Evolutionary conservation across 306 rosid genomes (phyloP), one percentile per base, ranked within the genome.

Genomic region (Dicorynia guianensis): DNA sequence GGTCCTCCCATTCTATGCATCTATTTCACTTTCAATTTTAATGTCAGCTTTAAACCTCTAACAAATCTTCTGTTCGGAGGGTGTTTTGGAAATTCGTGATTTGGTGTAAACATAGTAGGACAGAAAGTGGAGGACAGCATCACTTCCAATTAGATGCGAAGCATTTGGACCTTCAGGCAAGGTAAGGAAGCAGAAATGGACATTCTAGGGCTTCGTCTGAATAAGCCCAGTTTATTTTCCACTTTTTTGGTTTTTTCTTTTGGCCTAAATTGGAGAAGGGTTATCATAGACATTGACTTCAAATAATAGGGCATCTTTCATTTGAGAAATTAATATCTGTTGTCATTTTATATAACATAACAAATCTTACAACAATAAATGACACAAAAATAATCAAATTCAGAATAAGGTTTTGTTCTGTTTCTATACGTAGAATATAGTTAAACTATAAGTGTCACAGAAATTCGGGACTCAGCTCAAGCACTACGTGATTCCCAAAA

Each of bases 1-100:
- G 67, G 77, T 72, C 66, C 90, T 18, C 47, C 82, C 88, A 81
- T 86, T 80, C 79, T 64, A 61, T 12, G 46, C 5, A 48, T 30
- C 33, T 8, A 49, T 34, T 34, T 15, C 69, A 17, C n/a, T 34
- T n/a, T 38, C 46, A 48, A 9, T 14, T 47, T n/a, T 36, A 30
- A 56, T 6, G 6, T 19, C 40, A 65, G 40, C 40, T 9, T 17
- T 2, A 63, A 40, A 60, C 66, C 66, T 12, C 46, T 14, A 9
- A 20, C 8, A 25, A 9, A 10, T 39, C 33, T 20, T 8, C 5
- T 0, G n/a, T 9, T 42, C 1, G 69, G 38, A 64, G 5, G 9
- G 60, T 62, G 48, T 39, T 63, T 18, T 8, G 69, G 35, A 63
- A 36, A 5, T 38, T 63, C 0, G 49, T 9, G 17, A 38, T 39